A percentile compares a stretch with the other conserved stretches of the same genome.
phyloP scores from a whole-genome alignment of 177 flowering plant species.

The Vitis hybrid region DNA sequence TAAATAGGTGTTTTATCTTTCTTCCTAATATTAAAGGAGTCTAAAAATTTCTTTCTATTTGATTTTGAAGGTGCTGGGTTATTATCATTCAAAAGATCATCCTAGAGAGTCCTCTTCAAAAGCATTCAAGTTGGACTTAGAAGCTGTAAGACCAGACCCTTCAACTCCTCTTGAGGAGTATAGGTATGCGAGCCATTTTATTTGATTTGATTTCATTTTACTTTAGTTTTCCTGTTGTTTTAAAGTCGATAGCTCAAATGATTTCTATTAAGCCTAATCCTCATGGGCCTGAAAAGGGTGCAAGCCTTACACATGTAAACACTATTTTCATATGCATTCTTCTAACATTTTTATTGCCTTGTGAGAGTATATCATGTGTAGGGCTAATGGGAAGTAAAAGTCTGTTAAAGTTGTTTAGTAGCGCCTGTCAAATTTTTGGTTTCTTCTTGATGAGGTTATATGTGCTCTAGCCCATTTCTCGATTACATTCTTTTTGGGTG shows the following conservation, averaged over 20 bases:
- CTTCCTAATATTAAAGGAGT: background rate
- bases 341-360: no score
- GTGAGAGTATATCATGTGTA: no score
- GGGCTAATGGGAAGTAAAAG: no score
- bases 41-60: constrained; percentile 18
- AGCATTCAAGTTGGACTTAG: constrained; percentile 76
- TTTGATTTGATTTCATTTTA: background rate
- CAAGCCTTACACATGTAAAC: no score
- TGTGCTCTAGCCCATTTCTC: no score
- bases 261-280: background rate
- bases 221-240: background rate
- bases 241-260: background rate
- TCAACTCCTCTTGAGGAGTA: constrained; percentile 86
- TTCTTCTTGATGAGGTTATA: no score
- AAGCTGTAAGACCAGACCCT: constrained; percentile 92
- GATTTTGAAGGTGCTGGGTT: constrained; percentile 64
- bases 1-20: background rate
- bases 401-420: no score
- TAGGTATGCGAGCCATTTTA: constrained; percentile 42
- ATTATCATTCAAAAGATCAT: constrained; percentile 73
- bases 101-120: constrained; percentile 83
- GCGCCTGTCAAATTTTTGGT: no score
- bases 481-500: no score
- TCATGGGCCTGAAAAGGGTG: no score
- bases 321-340: no score